phyloP scores from a whole-genome alignment of 495 filamentous ascomycete genomes.

The Penicillium lagena region DNA sequence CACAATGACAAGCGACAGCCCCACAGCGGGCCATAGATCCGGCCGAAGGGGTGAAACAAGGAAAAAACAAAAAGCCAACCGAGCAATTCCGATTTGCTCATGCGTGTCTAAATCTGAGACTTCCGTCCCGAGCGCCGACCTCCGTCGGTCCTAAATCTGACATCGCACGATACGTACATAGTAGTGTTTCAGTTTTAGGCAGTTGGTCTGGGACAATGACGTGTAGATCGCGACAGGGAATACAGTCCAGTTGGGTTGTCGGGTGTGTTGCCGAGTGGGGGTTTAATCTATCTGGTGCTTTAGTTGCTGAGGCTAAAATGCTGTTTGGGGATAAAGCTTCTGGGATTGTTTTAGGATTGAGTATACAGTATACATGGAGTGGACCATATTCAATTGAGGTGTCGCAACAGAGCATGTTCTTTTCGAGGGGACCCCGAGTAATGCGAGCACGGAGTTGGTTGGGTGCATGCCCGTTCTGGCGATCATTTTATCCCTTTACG shows the following conservation, averaged over 20 bases:
- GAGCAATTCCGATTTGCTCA: slow-evolving; percentile 25
- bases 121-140: slow-evolving; percentile 4
- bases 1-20: background rate
- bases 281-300: background rate
- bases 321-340: background rate
- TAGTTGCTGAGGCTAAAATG: background rate
- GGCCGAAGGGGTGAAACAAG: background rate
- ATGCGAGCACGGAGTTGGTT: too few species aligned
- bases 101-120: slow-evolving; percentile 15
- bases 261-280: background rate
- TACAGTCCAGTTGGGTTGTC: too few species aligned
- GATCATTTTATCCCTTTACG: slow-evolving; percentile 54
- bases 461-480: too few species aligned
- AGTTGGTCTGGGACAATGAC: background rate
- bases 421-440: too few species aligned
- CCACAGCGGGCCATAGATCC: slow-evolving; percentile 25
- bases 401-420: too few species aligned
- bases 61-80: slow-evolving; percentile 18
- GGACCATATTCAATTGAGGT: too few species aligned
- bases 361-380: too few species aligned
- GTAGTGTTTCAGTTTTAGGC: too few species aligned
- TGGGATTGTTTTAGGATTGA: too few species aligned
- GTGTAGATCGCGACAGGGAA: background rate
- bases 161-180: too few species aligned
- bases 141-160: slow-evolving; percentile 10